A percentile compares a stretch with the other conserved stretches of the same genome.
These are phyloP conservation scores for Daldinia loculata DNA, from an alignment of 495 filamentous ascomycete genomes.

Conservation along the genomic window DNA sequence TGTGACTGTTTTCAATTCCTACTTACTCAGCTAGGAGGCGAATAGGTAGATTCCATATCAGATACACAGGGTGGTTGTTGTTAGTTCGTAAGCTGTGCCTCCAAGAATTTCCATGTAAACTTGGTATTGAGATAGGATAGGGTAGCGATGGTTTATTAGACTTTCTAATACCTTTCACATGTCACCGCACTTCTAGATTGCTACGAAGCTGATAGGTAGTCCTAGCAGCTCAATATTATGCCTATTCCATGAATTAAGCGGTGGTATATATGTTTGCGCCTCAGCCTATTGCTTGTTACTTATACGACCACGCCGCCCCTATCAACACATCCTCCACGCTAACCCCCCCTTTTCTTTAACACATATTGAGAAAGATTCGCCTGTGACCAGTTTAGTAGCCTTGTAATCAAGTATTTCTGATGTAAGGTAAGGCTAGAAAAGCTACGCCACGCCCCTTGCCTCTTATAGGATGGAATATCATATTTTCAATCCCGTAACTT, in stretches of 20 bases:
- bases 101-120: not conserved
- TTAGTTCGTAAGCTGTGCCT: not conserved
- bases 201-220: too few species aligned
- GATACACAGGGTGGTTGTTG: not conserved
- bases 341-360: not conserved
- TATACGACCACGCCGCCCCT: not conserved
- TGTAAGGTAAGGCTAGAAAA: not conserved
- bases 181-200: too few species aligned
- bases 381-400: not conserved
- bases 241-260: too few species aligned
- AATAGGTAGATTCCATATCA: not conserved
- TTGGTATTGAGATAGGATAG: too few species aligned
- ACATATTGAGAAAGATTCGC: not conserved
- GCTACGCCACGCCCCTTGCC: constrained; percentile 7
- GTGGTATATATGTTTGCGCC: too few species aligned
- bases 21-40: not conserved
- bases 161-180: too few species aligned
- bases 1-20: not conserved
- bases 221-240: too few species aligned
- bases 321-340: not conserved
- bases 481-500: not conserved
- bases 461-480: not conserved
- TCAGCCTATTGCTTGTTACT: not conserved
- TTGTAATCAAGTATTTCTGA: not conserved
- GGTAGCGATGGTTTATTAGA: too few species aligned